These are phyloP conservation scores for Fraxinus sp. DNA, from an alignment of 305 asterid genomes.

Conservation along the genomic window DNA sequence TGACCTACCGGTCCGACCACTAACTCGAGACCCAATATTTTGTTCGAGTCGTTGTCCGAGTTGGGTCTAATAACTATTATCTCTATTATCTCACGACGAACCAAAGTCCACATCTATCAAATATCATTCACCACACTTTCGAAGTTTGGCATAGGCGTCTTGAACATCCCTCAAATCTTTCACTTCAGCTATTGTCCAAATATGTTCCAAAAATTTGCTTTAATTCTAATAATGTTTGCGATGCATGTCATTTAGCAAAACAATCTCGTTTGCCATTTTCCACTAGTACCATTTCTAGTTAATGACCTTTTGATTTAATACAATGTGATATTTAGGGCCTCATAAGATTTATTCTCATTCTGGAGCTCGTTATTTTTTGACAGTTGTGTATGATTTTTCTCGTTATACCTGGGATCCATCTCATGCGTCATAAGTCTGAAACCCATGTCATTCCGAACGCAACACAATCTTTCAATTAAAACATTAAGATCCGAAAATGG, in stretches of 20 bases:
- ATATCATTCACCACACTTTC: background rate
- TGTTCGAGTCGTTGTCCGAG: no score
- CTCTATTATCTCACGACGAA: background rate
- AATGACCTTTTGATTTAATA: background rate
- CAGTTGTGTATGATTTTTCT: background rate
- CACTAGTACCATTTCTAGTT: background rate
- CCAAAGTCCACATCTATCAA: background rate
- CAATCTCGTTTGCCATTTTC: background rate
- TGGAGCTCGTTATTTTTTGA: background rate
- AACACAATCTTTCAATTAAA: background rate
- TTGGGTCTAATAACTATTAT: no score
- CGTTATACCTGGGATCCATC: background rate
- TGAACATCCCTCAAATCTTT: background rate
- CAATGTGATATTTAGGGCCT: background rate
- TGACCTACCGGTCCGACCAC: no score
- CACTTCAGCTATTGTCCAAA: background rate
- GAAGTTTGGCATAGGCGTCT: background rate
- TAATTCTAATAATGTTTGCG: background rate
- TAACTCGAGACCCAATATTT: no score
- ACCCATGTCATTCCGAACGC: background rate
- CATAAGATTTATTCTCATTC: background rate
- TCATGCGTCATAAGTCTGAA: background rate
- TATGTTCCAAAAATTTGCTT: background rate
- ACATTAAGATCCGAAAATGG: background rate
- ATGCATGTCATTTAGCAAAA: background rate